phyloP scores from a whole-genome alignment of 805 yeast genomes.

The Vanderwaltozyma tropicalis region DNA sequence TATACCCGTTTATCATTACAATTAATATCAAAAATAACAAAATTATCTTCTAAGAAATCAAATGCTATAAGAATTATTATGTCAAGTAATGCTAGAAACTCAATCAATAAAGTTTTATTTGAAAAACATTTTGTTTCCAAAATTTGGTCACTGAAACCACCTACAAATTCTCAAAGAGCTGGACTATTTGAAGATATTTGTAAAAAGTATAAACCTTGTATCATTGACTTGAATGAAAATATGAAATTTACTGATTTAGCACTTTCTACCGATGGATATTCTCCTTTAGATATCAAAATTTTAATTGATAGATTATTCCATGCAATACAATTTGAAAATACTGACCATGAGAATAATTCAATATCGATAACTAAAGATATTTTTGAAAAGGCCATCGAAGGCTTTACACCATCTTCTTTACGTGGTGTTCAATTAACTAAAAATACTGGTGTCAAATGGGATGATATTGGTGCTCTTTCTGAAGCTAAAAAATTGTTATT shows the following conservation, averaged over 20 bases:
- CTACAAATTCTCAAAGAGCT: constrained; percentile 52
- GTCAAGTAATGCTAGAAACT: constrained; percentile 53
- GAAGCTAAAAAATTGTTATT: constrained; percentile 65
- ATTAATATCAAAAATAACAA: constrained; percentile 38
- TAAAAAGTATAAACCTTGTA: constrained; percentile 10
- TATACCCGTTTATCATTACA: constrained; percentile 59
- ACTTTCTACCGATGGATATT: constrained; percentile 76
- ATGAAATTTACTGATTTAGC: constrained; percentile 44
- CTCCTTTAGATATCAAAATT: constrained; percentile 70
- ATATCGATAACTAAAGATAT: constrained; percentile 26
- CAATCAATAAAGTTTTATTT: constrained; percentile 49
- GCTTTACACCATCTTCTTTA: constrained; percentile 68
- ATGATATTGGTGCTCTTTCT: constrained; percentile 77
- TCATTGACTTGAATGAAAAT: constrained; percentile 29
- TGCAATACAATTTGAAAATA: constrained; percentile 24
- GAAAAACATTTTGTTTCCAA: constrained; percentile 66
- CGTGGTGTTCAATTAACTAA: constrained; percentile 82
- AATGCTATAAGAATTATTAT: constrained; percentile 49
- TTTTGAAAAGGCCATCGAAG: constrained; percentile 49
- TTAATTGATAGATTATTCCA: constrained; percentile 61
- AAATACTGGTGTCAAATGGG: constrained; percentile 52
- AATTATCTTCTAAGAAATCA: constrained; percentile 22
- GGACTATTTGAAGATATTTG: constrained; percentile 38
- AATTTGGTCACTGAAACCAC: constrained; percentile 50
- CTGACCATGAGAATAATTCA: no score